phyloP scores from a whole-genome alignment of 208 protist genomes.

The Leishmania lainsoni region DNA sequence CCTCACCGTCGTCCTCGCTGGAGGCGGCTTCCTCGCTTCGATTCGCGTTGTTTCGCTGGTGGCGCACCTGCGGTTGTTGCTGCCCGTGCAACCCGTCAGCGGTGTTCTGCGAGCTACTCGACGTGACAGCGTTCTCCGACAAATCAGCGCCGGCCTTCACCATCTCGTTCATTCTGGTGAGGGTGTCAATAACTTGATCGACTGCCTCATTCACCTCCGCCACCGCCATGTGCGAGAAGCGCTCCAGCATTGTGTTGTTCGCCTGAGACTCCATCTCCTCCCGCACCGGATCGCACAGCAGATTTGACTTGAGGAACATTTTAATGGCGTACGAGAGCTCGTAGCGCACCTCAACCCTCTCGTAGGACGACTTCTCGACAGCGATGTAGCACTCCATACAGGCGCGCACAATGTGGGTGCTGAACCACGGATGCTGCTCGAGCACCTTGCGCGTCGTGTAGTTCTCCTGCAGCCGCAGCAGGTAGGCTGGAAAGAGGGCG shows the following conservation, averaged over 20 bases:
- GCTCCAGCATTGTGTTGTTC: slow-evolving; percentile 68
- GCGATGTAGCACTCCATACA: slow-evolving; percentile 91
- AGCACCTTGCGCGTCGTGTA: slow-evolving; percentile 51
- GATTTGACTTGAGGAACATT: slow-evolving; percentile 62
- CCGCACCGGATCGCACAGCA: slow-evolving; percentile 74
- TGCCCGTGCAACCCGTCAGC: background rate
- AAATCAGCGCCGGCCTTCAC: slow-evolving; percentile 67
- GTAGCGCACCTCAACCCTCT: slow-evolving; percentile 84
- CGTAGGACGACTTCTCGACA: slow-evolving; percentile 87
- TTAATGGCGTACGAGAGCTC: slow-evolving; percentile 82
- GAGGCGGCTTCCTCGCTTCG: background rate
- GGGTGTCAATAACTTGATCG: slow-evolving; percentile 80
- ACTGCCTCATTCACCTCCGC: slow-evolving; percentile 87
- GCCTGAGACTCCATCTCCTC: slow-evolving; percentile 76
- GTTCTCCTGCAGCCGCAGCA: slow-evolving; percentile 64
- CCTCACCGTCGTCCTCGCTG: slow-evolving; percentile 26
- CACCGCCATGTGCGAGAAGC: slow-evolving; percentile 91
- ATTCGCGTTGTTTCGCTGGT: background rate
- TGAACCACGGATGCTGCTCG: slow-evolving; percentile 83
- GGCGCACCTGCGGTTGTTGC: background rate
- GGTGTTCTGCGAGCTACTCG: slow-evolving; percentile 1
- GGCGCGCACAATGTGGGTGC: slow-evolving; percentile 69
- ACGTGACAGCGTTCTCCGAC: slow-evolving; percentile 50
- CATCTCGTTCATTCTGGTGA: slow-evolving; percentile 83
- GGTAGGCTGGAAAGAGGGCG: slow-evolving; percentile 77